These are phyloP conservation scores for Waitea zeae DNA, from an alignment of 1,284 basidiomycete genomes.

Conservation along the genomic window DNA sequence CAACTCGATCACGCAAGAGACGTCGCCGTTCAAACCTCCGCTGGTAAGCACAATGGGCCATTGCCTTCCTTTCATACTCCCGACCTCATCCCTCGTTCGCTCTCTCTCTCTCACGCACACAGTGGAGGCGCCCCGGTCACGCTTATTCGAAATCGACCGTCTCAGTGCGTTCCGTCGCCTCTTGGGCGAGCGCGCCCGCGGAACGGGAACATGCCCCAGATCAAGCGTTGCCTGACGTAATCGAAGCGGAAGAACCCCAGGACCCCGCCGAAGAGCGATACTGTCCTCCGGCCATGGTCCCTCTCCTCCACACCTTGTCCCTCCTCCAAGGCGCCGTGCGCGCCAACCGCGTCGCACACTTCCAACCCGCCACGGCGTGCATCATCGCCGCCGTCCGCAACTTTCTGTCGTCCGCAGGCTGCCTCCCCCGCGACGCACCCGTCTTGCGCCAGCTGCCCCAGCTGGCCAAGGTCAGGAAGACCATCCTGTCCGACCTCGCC, in stretches of 20 bases:
- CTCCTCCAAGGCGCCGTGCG: constrained; percentile 76
- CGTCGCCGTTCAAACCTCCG: constrained; percentile 16
- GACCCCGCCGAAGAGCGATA: too few relatives aligned
- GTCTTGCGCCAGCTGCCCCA: constrained; percentile 49
- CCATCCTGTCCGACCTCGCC: constrained; percentile 70
- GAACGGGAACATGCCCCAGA: constrained; percentile 11
- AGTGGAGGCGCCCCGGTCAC: constrained; percentile 17
- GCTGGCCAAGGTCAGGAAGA: constrained; percentile 66
- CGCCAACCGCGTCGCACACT: constrained; percentile 62
- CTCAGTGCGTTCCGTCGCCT: constrained; percentile 30
- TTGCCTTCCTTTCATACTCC: too few relatives aligned
- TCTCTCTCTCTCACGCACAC: background rate
- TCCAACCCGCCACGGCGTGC: constrained; percentile 70
- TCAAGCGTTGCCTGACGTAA: constrained; percentile 9
- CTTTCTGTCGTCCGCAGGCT: constrained; percentile 73
- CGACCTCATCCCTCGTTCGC: background rate
- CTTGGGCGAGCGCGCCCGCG: constrained; percentile 34
- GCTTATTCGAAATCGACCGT: constrained; percentile 28
- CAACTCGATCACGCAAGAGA: constrained; percentile 33
- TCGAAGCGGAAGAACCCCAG: constrained; percentile 13
- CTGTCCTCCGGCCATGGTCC: constrained; percentile 56
- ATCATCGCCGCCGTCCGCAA: constrained; percentile 93
- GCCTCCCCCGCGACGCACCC: constrained; percentile 69
- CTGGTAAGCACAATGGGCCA: constrained; percentile 4
- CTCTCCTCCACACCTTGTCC: constrained; percentile 71